Evolutionary conservation across 1,139 yeast genomes (phyloP).

Genomic region (Sugiyamaella pinicola): DNA sequence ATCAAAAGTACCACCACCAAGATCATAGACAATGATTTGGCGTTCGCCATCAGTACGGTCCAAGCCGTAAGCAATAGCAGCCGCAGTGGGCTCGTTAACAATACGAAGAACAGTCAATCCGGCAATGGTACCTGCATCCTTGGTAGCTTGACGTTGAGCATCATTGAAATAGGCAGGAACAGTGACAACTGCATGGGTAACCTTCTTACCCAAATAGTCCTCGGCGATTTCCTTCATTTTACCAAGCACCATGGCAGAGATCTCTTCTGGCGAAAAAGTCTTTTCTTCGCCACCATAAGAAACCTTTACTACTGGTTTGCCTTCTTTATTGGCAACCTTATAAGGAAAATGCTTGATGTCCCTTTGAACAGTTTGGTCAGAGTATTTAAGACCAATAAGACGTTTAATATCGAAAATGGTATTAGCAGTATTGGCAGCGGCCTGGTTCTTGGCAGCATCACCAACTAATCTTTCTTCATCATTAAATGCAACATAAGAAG

Average conservation of each 20-base stretch:
- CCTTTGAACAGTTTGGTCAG: slow-evolving; percentile 74
- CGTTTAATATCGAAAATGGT: slow-evolving; percentile 87
- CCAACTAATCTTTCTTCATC: slow-evolving; percentile 88
- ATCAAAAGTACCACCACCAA: slow-evolving; percentile 95
- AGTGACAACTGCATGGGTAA: slow-evolving; percentile 92
- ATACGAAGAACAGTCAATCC: slow-evolving; percentile 93
- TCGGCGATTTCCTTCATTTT: slow-evolving; percentile 95
- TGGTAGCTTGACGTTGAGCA: slow-evolving; percentile 98
- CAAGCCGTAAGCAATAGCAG: slow-evolving; percentile 96
- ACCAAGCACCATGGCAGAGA: slow-evolving; percentile 86
- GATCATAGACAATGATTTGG: slow-evolving; percentile 89
- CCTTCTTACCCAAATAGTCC: slow-evolving; percentile 84
- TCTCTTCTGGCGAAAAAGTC: slow-evolving; percentile 83
- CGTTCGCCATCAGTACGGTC: slow-evolving; percentile 87
- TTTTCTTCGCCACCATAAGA: slow-evolving; percentile 67
- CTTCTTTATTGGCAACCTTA: slow-evolving; percentile 64
- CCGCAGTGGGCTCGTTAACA: slow-evolving; percentile 98
- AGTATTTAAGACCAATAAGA: slow-evolving; percentile 76
- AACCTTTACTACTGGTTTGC: slow-evolving; percentile 81
- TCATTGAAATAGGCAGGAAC: slow-evolving; percentile 98
- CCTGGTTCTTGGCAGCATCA: slow-evolving; percentile 94
- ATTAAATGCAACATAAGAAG: slow-evolving; percentile 85
- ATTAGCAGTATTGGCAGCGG: slow-evolving; percentile 75
- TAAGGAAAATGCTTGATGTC: slow-evolving; percentile 85
- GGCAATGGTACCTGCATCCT: slow-evolving; percentile 96